phyloP scores from a whole-genome alignment of 495 filamentous ascomycete species.

The Extremus antarcticus region DNA sequence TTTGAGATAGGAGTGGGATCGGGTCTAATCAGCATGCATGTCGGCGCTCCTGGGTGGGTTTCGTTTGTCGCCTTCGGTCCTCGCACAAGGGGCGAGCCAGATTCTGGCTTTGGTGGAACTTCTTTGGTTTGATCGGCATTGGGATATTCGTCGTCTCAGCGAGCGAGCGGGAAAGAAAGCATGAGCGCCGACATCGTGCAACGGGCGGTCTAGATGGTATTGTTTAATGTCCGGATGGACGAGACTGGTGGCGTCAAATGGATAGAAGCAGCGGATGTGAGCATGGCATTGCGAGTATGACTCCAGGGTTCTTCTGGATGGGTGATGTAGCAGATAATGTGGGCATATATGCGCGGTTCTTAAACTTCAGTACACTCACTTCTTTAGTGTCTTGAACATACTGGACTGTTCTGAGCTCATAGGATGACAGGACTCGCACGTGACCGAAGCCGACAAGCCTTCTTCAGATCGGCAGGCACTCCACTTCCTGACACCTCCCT shows the following conservation, averaged over 20 bases:
- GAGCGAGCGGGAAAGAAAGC: background rate
- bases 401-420: background rate
- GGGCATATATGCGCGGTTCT: background rate
- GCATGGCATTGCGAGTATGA: background rate
- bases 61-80: background rate
- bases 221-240: background rate
- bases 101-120: too few relatives aligned
- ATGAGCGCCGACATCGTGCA: background rate
- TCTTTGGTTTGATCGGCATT: too few relatives aligned
- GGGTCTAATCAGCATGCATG: background rate
- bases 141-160: background rate
- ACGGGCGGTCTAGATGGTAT: background rate
- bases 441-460: background rate
- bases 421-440: background rate
- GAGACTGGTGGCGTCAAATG: too few relatives aligned
- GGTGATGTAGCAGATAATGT: background rate
- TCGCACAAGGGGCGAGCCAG: too few relatives aligned
- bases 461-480: too few relatives aligned
- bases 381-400: background rate
- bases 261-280: too few relatives aligned
- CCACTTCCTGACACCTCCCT: background rate
- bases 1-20: too few relatives aligned
- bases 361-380: background rate
- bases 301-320: background rate
- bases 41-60: background rate